phyloP scores from a whole-genome alignment of 129 eudicot genomes.

The Apium graveolens region DNA sequence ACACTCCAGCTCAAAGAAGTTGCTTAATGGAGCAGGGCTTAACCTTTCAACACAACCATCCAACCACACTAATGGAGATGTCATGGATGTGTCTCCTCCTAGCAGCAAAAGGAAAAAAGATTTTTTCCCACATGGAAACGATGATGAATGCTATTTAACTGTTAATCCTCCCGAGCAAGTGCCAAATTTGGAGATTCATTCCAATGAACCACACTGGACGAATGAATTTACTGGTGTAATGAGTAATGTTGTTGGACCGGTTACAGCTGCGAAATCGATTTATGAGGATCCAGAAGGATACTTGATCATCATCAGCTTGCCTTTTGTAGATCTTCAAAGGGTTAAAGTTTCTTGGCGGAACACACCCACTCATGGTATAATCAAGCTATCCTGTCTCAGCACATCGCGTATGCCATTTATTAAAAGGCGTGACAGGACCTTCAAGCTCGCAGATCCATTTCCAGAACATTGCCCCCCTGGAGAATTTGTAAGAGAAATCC shows the following conservation, averaged over 20 bases:
- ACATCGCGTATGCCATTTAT: constrained; percentile 61
- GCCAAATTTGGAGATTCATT: constrained; percentile 53
- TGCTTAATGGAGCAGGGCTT: constrained; percentile 63
- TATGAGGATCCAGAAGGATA: constrained; percentile 81
- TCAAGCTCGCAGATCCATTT: constrained; percentile 56
- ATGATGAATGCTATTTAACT: constrained; percentile 46
- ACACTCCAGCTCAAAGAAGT: constrained; percentile 44
- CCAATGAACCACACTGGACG: constrained; percentile 65
- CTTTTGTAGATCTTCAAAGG: constrained; percentile 74
- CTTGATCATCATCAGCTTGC: constrained; percentile 65
- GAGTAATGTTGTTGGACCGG: constrained; percentile 69
- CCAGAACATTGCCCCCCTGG: constrained; percentile 97
- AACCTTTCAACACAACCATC: constrained; percentile 61
- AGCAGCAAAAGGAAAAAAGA: constrained; percentile 66
- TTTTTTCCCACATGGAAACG: constrained; percentile 45
- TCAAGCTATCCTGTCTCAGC: constrained; percentile 74
- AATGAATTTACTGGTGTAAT: constrained; percentile 62
- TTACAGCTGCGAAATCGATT: constrained; percentile 75
- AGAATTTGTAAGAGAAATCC: constrained; percentile 80
- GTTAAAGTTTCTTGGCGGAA: constrained; percentile 93
- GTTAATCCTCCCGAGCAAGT: constrained; percentile 36
- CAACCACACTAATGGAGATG: constrained; percentile 51
- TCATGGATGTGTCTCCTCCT: constrained; percentile 53
- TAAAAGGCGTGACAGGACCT: constrained; percentile 66
- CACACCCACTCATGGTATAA: constrained; percentile 70